Conservation (phyloP, 441 rosid species). For the Theobroma grandiflorum region DNA sequence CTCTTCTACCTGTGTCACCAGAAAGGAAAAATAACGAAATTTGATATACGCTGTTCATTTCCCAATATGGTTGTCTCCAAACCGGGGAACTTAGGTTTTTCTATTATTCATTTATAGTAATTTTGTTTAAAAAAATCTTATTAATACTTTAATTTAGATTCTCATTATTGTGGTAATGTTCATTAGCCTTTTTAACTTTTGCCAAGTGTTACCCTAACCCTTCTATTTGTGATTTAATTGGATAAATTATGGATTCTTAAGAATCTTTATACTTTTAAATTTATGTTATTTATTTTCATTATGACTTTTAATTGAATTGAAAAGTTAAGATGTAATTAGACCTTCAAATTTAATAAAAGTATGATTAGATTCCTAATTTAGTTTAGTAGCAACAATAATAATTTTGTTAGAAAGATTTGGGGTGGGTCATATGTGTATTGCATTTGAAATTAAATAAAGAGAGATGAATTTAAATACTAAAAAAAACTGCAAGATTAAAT, state of each 20-base stretch:
- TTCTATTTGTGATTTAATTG: neutral
- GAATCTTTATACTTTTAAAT: neutral
- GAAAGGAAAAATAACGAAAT: neutral
- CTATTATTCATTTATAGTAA: neutral
- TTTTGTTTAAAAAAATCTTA: neutral
- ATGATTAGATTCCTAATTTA: too few relatives aligned
- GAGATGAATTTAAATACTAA: neutral
- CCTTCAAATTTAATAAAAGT: neutral
- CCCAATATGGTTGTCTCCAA: neutral
- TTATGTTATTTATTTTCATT: neutral
- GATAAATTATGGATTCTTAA: neutral
- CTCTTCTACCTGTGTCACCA: neutral
- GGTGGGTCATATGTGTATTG: neutral
- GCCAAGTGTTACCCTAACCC: conserved; percentile 18
- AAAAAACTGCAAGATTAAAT: too few relatives aligned
- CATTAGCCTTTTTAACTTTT: neutral
- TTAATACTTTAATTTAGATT: neutral
- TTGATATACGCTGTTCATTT: neutral
- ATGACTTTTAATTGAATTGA: neutral
- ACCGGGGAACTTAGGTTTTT: neutral
- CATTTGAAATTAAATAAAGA: too few relatives aligned
- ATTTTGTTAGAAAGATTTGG: neutral
- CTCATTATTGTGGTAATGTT: neutral
- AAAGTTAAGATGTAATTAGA: neutral
- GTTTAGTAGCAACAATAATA: too few relatives aligned